Percentiles rank a stretch among this genome's conserved stretches.
Conservation (phyloP, 1,139 yeast genomes). For the Sugiyamaella japonica region DNA sequence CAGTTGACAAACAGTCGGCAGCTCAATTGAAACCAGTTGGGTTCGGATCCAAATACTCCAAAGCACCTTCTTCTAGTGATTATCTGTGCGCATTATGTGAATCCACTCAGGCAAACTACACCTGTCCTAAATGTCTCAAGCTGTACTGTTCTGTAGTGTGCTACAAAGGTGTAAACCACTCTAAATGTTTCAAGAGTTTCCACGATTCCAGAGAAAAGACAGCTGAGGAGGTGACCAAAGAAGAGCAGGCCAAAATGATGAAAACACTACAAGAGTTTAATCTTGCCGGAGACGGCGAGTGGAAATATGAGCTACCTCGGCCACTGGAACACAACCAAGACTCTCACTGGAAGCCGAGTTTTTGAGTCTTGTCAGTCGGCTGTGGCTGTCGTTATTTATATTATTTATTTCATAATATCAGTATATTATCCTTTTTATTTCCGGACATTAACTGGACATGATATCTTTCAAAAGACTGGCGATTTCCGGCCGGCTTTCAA, state of each 20-base stretch:
- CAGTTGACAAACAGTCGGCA: not conserved
- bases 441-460: constrained; percentile 19
- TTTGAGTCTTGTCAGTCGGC: too few relatives aligned
- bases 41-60: constrained; percentile 2
- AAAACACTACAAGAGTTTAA: constrained; percentile 24
- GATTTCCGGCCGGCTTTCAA: constrained; percentile 18
- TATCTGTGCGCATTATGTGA: constrained; percentile 24
- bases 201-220: constrained; percentile 20
- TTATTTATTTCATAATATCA: constrained; percentile 1
- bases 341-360: too few relatives aligned
- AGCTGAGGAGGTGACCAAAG: constrained; percentile 15
- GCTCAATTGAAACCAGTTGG: constrained; percentile 11
- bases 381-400: not conserved
- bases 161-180: constrained; percentile 28
- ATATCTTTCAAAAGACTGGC: constrained; percentile 21
- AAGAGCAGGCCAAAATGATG: constrained; percentile 21
- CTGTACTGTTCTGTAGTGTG: constrained; percentile 31
- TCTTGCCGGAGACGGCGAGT: constrained; percentile 21
- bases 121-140: constrained; percentile 31
- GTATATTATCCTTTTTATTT: not conserved
- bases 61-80: constrained; percentile 15
- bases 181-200: constrained; percentile 28
- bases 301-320: constrained; percentile 30
- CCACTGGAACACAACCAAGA: too few relatives aligned
- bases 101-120: constrained; percentile 23